Base-by-base conservation (phyloP, 768 basidiomycete genomes). In the Sutorius australiensis region DNA sequence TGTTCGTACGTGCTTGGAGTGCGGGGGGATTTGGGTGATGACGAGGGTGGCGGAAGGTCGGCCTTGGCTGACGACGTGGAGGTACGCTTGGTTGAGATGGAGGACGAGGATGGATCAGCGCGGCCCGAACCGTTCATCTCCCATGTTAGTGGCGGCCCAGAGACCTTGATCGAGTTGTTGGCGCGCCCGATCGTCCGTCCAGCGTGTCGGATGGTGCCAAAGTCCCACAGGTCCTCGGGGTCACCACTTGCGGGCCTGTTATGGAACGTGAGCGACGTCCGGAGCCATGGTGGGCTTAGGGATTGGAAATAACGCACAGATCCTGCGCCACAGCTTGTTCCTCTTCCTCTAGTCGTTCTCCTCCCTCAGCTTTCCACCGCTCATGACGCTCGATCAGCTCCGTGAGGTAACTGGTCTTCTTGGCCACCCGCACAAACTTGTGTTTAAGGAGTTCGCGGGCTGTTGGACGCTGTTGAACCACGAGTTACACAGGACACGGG, bases 401-500 rank as follows among this genome's bases (percentile, higher is more conserved):
- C 0, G 94, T 95, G 55, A 99, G 75, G 65, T 97, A 98, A 63
- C 71, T 90, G 9, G 93, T 87, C 76, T 97, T 97, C 76, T 92
- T 94, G 17, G 95, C 95, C 80, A 89, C 86, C 55, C 89, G 81
- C 58, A 98, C 83, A 68, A 97, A 99, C 65, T 95, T 95, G 71
- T 99, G 97, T 65, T 92, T 95, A 54, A 99, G 76, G 43, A 99
- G 80, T 54, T 99, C 95, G 52, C 86, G 85, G n/a, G 97, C 97
- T 17, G 92, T 77, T 24, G 97, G 97, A 31, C 97, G 89, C 90
- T 95, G 67, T 54, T 55, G 58, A 47, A 54, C 53, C 14, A 48
- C 30, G 46, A 46, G 60, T 63, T 60, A 61, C 58, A 57, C 30
- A 33, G 5, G 39, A 27, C 33, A 45, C 50, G 51, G 21, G 38